phyloP scores from a whole-genome alignment of 2,329 filamentous ascomycete species.

The Scopulariopsis brevicaulis region DNA sequence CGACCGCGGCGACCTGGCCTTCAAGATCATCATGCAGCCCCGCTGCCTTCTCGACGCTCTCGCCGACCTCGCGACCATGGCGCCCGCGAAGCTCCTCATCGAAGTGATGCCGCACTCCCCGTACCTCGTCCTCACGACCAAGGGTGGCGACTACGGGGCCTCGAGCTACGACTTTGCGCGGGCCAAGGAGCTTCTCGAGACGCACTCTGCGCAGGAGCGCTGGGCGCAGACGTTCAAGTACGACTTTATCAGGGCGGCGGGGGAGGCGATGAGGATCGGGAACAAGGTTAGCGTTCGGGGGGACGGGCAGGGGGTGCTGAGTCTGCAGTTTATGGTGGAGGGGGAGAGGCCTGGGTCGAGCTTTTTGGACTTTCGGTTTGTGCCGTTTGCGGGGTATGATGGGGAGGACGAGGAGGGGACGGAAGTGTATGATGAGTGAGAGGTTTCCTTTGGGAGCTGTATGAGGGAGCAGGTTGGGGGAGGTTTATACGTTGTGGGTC shows the following conservation, averaged over 20 bases:
- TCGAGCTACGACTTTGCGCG: slow-evolving; percentile 57
- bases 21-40: slow-evolving; percentile 92
- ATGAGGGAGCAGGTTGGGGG: not conserved
- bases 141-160: slow-evolving; percentile 43
- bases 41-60: slow-evolving; percentile 62
- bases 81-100: slow-evolving; percentile 62
- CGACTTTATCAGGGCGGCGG: slow-evolving; percentile 71
- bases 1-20: slow-evolving; percentile 62
- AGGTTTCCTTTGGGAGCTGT: not conserved
- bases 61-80: slow-evolving; percentile 56
- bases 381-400: slow-evolving; percentile 57
- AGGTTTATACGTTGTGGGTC: not conserved
- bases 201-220: slow-evolving; percentile 50
- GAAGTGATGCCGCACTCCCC: slow-evolving; percentile 52
- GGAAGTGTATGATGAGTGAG: not conserved
- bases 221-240: slow-evolving; percentile 76
- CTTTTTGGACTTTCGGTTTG: slow-evolving; percentile 76
- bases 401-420: slow-evolving; percentile 29
- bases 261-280: slow-evolving; percentile 84
- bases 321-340: slow-evolving; percentile 93
- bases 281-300: slow-evolving; percentile 86
- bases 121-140: slow-evolving; percentile 62
- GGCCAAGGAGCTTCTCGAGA: slow-evolving; percentile 60
- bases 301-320: slow-evolving; percentile 82
- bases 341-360: slow-evolving; percentile 57